Evolutionary conservation across 352 stramenopile species (phyloP), one percentile per base, ranked within the genome.

Genomic region (Lagenidium sp.): DNA sequence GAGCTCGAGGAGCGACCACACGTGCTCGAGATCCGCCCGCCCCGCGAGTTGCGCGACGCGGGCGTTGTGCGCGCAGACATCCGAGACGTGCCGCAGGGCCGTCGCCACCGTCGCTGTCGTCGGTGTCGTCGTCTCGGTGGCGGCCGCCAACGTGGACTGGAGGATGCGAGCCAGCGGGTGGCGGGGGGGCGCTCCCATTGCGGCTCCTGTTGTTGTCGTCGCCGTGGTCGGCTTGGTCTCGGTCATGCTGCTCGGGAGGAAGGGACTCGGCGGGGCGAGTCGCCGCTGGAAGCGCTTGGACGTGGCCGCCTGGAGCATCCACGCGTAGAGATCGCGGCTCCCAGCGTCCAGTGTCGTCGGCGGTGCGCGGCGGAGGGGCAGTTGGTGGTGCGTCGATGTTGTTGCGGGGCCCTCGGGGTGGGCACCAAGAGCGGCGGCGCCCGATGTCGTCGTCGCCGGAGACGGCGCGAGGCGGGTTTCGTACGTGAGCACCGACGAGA

Each of bases 1-100:
- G 19, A 89, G 69, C 39, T 85, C 71, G 4, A 94, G 44, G 4
- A 94, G 38, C 13, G 75, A 84, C 81, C 81, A 94, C 41, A 91
- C 73, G 43, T 90, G 72, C 18, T 82, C 59, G n/a, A 91, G 62
- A 44, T 94, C 81, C 0, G 58, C 61, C 2, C 80, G 60, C 5
- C 78, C 77, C 23, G 73, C 69, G 6, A 86, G 47, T 4, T 56
- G 44, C 1, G 76, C 70, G 26, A 80, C 64, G 8, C 41, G 60
- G 7, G 76, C 56, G 53, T 89, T 88, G 53, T 81, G 60, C 4
- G 65, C 70, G 39, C 76, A 89, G 4, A 63, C 74, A 11, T 71
- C 49, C 0, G 62, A 71, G 3, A 78, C 45, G 19, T 50, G 1
- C 30, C 31, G 5, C 24, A 15, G 4, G 23, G 2, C 6, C 20